Evolutionary conservation across 2,329 filamentous ascomycete genomes (phyloP).

Genomic region (Aquanectria penicillioides): DNA sequence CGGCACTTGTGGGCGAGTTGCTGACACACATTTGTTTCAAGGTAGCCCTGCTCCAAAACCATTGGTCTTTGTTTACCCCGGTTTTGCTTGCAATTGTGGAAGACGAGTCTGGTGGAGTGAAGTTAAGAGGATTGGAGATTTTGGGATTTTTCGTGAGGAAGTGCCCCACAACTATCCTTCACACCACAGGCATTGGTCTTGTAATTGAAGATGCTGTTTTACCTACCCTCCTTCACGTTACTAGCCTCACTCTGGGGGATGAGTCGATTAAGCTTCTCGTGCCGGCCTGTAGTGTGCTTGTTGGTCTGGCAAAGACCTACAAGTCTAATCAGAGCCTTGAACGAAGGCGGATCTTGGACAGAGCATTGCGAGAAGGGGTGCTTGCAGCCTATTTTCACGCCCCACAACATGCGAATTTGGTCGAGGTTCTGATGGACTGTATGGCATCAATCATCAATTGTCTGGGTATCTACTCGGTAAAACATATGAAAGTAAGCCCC

Average conservation of each 20-base stretch:
- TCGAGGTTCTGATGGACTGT: slow-evolving; percentile 64
- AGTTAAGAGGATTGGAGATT: slow-evolving; percentile 65
- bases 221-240: slow-evolving; percentile 80
- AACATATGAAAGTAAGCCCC: slow-evolving; percentile 70
- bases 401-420: slow-evolving; percentile 66
- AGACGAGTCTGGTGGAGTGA: slow-evolving; percentile 64
- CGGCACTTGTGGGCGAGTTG: neutral
- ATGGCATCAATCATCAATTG: slow-evolving; percentile 60
- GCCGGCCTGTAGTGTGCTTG: slow-evolving; percentile 73
- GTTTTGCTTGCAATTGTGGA: slow-evolving; percentile 76
- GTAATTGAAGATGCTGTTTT: slow-evolving; percentile 77
- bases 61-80: slow-evolving; percentile 77
- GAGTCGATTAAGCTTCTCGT: slow-evolving; percentile 74
- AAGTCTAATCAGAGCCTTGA: slow-evolving; percentile 35
- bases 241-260: slow-evolving; percentile 77
- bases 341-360: slow-evolving; percentile 59
- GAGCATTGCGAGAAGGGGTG: slow-evolving; percentile 65
- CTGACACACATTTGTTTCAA: slow-evolving; percentile 35
- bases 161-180: slow-evolving; percentile 64
- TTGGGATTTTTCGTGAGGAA: slow-evolving; percentile 64
- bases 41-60: slow-evolving; percentile 56
- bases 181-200: slow-evolving; percentile 70
- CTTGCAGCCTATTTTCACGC: slow-evolving; percentile 67
- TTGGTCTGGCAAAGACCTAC: slow-evolving; percentile 59
- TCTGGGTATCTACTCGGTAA: slow-evolving; percentile 71